Evolutionary conservation across 352 stramenopile species (phyloP).

Genomic region (Phytopythium cucurbitacearum): DNA sequence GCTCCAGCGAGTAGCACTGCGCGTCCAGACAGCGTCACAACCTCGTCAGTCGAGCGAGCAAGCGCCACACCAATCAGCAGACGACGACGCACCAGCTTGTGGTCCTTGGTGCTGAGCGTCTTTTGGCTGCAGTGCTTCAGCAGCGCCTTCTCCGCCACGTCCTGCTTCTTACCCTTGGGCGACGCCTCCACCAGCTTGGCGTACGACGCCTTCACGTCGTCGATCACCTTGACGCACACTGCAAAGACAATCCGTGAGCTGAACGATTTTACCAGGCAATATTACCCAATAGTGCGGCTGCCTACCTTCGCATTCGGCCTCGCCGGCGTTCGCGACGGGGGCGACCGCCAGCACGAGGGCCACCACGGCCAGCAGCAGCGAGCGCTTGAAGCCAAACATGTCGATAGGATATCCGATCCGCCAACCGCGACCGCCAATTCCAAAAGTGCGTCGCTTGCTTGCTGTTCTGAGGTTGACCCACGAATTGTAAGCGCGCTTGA

Average conservation of each 20-base stretch:
- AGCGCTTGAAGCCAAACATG: conserved; percentile 55
- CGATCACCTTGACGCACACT: conserved; percentile 92
- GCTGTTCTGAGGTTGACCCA: conserved; percentile 8
- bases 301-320: conserved; percentile 90
- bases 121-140: conserved; percentile 80
- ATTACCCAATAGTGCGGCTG: conserved; percentile 1
- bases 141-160: conserved; percentile 76
- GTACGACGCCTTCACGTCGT: conserved; percentile 80
- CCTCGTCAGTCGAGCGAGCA: background rate
- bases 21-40: conserved; percentile 11
- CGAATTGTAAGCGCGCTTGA: conserved; percentile 18
- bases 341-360: conserved; percentile 43
- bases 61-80: background rate
- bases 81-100: conserved; percentile 74
- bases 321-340: conserved; percentile 30
- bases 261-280: conserved; percentile 1
- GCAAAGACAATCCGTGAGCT: background rate
- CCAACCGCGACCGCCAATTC: conserved; percentile 1
- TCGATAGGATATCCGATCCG: conserved; percentile 1
- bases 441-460: background rate
- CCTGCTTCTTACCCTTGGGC: conserved; percentile 75
- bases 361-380: conserved; percentile 66
- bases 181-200: conserved; percentile 57
- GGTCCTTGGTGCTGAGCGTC: conserved; percentile 85
- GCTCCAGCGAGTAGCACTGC: conserved; percentile 93